A percentile compares a stretch with the other conserved stretches of the same genome.
phyloP scores from a whole-genome alignment of 2,329 filamentous ascomycete genomes.

The Fusarium penzigii region DNA sequence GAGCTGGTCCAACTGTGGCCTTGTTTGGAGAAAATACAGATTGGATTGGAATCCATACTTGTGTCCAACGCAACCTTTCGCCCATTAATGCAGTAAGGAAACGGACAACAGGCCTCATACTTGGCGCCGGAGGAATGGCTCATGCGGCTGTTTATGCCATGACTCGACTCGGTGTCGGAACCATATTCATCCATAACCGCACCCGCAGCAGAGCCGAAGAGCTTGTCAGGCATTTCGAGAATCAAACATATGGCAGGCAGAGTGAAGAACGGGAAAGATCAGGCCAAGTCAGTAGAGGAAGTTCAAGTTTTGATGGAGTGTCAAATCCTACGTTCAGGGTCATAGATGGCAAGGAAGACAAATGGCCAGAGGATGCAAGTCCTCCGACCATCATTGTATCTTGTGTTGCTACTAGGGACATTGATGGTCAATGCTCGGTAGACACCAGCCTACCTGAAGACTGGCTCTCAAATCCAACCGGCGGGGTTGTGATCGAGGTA shows the following conservation, averaged over 20 bases:
- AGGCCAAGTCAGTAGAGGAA: background rate
- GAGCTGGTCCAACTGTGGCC: constrained; percentile 55
- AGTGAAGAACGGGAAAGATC: background rate
- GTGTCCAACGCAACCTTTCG: constrained; percentile 60
- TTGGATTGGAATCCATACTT: constrained; percentile 65
- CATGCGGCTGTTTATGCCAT: constrained; percentile 59
- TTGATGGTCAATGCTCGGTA: constrained; percentile 5
- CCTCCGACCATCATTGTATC: constrained; percentile 18
- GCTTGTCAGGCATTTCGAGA: constrained; percentile 40
- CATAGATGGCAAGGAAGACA: constrained; percentile 8
- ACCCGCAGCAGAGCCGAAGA: constrained; percentile 51
- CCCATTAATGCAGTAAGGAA: constrained; percentile 54
- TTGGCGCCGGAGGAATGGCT: constrained; percentile 45
- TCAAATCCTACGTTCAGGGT: constrained; percentile 29
- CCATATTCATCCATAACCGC: constrained; percentile 60
- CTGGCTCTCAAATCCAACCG: constrained; percentile 59
- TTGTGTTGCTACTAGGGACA: constrained; percentile 7
- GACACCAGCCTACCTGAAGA: constrained; percentile 54
- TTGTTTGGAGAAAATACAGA: constrained; percentile 68
- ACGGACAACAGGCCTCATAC: constrained; percentile 40
- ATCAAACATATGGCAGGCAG: constrained; percentile 10
- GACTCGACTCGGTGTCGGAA: constrained; percentile 59
- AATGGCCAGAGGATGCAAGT: constrained; percentile 10
- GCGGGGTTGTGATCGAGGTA: constrained; percentile 54
- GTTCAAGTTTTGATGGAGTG: background rate